Base-by-base conservation (phyloP, 306 rosid species). In the Dalbergia cultrata region DNA sequence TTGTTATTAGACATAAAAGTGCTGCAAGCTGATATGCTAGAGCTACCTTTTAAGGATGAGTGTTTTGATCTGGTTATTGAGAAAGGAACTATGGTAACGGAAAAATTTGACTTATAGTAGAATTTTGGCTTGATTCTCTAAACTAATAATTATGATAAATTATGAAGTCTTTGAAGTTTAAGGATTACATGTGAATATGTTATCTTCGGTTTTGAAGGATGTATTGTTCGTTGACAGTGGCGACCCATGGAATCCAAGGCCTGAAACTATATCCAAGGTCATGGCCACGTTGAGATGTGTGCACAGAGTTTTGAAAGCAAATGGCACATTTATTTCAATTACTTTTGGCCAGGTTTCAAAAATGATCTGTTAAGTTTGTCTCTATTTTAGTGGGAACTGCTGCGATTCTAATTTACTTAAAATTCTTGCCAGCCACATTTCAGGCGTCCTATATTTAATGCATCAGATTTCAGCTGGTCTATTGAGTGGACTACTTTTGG, bases 61-160 rank as follows among this genome's bases (percentile, higher is more conserved):
- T 84, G 85, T 85, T 95, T 93, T 88, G 99, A 95, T 81, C 84
- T 91, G 72, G 88, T 95, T 85, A 91, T 95, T 76, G 99, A 95
- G 94, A 95, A 95, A 83, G 97, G 97, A 86, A 93, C 99, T 57
- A 95, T 91, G 97, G 97, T 92, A 95, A 87, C n/a, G n/a, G n/a
- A n/a, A n/a, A n/a, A n/a, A n/a, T 78, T 72, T 79, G 62, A 62
- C 33, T 18, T 74, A 39, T 70, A n/a, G 9, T 71, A 65, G 31
- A 72, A 57, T 72, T 70, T 82, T 82, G 67, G 62, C 71, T 31
- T 67, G 18, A 56, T 80, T 33, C 49, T 45, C n/a, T 75, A 45
- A 43, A 39, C 61, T 86, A 22, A 69, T 75, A 49, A 9, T 71
- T 75, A 54, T 70, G 18, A 45, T 50, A 41, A 39, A 54, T 47